Evolutionary conservation across 2,329 filamentous ascomycete species (phyloP).

Genomic region (Pseudopyricularia cyperi): DNA sequence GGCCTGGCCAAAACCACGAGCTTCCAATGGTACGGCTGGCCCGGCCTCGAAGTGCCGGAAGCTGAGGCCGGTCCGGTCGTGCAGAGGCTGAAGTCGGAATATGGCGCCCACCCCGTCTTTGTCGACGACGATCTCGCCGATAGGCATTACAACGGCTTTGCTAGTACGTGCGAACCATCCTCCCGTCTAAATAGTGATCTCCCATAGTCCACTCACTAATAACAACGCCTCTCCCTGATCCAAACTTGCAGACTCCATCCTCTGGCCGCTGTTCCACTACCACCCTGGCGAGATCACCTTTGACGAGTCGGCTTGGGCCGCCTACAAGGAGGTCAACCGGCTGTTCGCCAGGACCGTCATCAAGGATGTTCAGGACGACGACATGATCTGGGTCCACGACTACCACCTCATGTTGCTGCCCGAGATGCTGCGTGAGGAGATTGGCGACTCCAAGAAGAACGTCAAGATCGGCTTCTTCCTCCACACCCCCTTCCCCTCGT

Average conservation of each 20-base stretch:
- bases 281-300: conserved; percentile 98
- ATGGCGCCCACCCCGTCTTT: conserved; percentile 83
- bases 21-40: conserved; percentile 99
- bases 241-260: conserved; percentile 63
- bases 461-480: conserved; percentile 98
- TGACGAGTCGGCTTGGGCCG: conserved; percentile 86
- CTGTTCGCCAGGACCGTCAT: conserved; percentile 82
- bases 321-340: conserved; percentile 85
- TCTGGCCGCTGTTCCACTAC: conserved; percentile 98
- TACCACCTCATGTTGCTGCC: conserved; percentile 97
- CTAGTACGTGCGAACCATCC: conserved; percentile 46
- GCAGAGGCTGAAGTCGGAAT: conserved; percentile 70
- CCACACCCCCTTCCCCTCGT: conserved; percentile 93
- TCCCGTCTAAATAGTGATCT: background rate
- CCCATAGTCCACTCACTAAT: conserved; percentile 3
- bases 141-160: conserved; percentile 95
- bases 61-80: conserved; percentile 64
- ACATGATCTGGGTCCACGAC: conserved; percentile 96
- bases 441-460: conserved; percentile 69
- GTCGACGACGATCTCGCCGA: conserved; percentile 89
- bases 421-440: conserved; percentile 85
- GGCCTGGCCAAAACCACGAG: conserved; percentile 84
- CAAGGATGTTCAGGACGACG: conserved; percentile 80
- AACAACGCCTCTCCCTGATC: background rate
- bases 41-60: conserved; percentile 81